Conservation (phyloP, 169 alveolate species). For the Pseudocohnilembus persalinus region DNA sequence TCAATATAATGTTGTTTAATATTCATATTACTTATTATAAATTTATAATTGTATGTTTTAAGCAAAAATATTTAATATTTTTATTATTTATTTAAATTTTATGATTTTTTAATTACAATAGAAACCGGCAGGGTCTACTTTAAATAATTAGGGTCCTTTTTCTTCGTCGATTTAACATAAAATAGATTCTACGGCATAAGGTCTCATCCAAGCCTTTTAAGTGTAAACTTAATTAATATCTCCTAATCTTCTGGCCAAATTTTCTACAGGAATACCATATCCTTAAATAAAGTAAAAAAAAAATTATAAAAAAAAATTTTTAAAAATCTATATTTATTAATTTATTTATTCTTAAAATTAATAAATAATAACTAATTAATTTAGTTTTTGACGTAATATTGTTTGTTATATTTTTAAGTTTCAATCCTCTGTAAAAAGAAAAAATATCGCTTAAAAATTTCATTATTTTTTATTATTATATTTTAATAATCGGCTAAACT, state of each 20-base stretch:
- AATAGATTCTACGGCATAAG: conserved; percentile 67
- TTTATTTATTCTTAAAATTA: too few relatives aligned
- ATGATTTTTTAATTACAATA: conserved; percentile 13
- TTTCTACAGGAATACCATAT: conserved; percentile 73
- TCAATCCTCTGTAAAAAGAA: too few relatives aligned
- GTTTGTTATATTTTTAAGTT: too few relatives aligned
- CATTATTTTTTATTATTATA: too few relatives aligned
- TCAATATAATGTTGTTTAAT: not conserved
- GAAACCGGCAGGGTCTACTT: conserved; percentile 83
- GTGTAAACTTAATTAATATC: conserved; percentile 71
- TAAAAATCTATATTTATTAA: not conserved
- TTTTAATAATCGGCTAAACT: too few relatives aligned
- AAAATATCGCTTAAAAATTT: too few relatives aligned
- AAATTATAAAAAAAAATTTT: not conserved
- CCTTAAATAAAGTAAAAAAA: not conserved
- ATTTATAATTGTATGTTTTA: too few relatives aligned
- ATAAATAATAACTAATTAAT: too few relatives aligned
- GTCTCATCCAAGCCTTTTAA: conserved; percentile 71
- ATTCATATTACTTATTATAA: not conserved
- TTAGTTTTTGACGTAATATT: too few relatives aligned
- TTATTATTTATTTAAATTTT: too few relatives aligned
- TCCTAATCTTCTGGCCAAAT: conserved; percentile 70
- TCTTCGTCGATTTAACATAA: conserved; percentile 81
- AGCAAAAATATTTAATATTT: too few relatives aligned
- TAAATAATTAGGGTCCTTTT: conserved; percentile 78